Evolutionary conservation across 108 stramenopile species (phyloP), one percentile per base, ranked within the genome.

Genomic region (Schizochytrium sp.): DNA sequence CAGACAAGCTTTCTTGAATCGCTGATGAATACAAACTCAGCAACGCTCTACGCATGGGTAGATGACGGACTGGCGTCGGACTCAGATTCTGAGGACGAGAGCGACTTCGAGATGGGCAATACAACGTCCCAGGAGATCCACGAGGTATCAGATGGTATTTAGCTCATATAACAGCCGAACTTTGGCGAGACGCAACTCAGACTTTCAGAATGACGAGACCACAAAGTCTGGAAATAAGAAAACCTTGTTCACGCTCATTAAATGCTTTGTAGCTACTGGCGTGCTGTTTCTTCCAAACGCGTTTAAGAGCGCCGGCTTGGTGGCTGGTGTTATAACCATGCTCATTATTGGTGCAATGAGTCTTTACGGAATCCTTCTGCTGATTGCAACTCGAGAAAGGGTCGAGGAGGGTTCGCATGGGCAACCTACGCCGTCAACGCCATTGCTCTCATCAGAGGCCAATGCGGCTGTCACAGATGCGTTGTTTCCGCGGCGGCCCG

Each of bases 121-220:
- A 83, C 50, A 47, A 38, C 45, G 15, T 60, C 19, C 28, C 76
- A 53, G 55, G 76, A n/a, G 50, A 10, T 53, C 38, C 76, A 10
- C 76, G 0, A 38, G 76, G 28, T 55, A 55, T 53, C 47, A 83
- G 15, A 83, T 83, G 76, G 76, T 83, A 47, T 83, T 83, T 1
- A 83, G 76, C 76, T 55, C 76, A 17, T 83, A 83, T 40, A 83
- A 55, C 50, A 47, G 76, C 0, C 53, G 50, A 0, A 55, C 76
- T 5, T 5, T 83, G 28, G n/a, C 47, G 76, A 47, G 76, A 0
- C 76, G 76, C 53, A 83, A 55, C 50, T 83, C 76, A 8, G 76
- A 83, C 76, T 83, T 83, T 83, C 50, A 49, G 47, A 83, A 83
- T 53, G 76, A 83, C 76, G 76, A 83, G 76, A 55, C 76, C 76